phyloP scores from a whole-genome alignment of 805 yeast species.

The Ogataea pini region DNA sequence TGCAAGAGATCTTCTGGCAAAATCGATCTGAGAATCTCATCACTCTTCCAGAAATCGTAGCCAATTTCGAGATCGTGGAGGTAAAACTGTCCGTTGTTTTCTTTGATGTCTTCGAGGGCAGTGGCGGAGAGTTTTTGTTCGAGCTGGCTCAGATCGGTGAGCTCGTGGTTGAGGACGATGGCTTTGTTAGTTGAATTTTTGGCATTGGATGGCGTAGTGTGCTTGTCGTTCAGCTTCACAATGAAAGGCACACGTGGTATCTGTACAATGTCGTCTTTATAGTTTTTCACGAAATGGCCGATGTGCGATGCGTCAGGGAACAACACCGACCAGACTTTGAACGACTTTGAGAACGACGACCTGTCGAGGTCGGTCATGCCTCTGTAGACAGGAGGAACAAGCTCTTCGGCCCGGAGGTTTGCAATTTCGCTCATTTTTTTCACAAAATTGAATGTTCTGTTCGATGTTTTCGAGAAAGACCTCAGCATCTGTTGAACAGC shows the following conservation, averaged over 20 bases:
- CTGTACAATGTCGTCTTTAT: slow-evolving; percentile 61
- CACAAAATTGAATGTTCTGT: background rate
- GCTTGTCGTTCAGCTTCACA: slow-evolving; percentile 35
- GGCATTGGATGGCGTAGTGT: background rate
- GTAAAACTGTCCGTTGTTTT: slow-evolving; percentile 46
- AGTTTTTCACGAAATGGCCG: slow-evolving; percentile 59
- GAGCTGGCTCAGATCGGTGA: slow-evolving; percentile 42
- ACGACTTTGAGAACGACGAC: slow-evolving; percentile 54
- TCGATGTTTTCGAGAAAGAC: too few relatives aligned
- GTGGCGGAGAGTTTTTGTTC: slow-evolving; percentile 39
- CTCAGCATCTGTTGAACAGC: too few relatives aligned
- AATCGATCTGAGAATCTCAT: slow-evolving; percentile 76
- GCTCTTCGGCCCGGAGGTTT: slow-evolving; percentile 10
- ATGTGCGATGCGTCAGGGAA: slow-evolving; percentile 68
- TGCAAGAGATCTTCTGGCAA: slow-evolving; percentile 69
- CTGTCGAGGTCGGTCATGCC: slow-evolving; percentile 68
- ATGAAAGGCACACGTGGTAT: slow-evolving; percentile 74
- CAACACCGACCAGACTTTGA: slow-evolving; percentile 64
- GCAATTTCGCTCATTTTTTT: slow-evolving; percentile 11
- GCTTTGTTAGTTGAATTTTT: slow-evolving; percentile 43
- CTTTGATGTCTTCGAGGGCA: slow-evolving; percentile 48
- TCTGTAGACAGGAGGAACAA: slow-evolving; percentile 66
- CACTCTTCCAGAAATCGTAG: slow-evolving; percentile 86
- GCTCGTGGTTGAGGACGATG: slow-evolving; percentile 59
- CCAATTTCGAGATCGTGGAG: slow-evolving; percentile 59